Evolutionary conservation across 169 alveolate species (phyloP).

Genomic region (Babesia bigemina): DNA sequence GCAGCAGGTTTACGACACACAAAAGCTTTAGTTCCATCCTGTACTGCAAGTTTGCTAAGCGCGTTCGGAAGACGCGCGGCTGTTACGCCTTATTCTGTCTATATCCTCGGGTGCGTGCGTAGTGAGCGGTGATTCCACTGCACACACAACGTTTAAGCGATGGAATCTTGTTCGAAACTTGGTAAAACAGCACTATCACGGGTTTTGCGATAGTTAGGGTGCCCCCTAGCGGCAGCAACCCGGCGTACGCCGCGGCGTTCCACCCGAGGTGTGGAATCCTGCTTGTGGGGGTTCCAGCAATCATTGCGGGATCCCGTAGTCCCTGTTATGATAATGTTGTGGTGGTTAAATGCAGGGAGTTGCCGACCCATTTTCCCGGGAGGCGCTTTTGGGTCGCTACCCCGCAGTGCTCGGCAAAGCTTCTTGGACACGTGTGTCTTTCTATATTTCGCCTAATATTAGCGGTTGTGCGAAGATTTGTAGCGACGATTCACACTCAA

Average conservation of each 20-base stretch:
- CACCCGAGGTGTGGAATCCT: constrained; percentile 31
- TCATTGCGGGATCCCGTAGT: no score
- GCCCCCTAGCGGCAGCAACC: not conserved
- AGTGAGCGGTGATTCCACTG: constrained; percentile 6
- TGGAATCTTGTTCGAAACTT: not conserved
- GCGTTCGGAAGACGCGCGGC: not conserved
- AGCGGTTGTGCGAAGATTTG: no score
- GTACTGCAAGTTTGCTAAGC: no score
- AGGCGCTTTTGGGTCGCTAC: no score
- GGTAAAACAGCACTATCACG: not conserved
- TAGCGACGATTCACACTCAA: no score
- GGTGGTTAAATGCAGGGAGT: no score
- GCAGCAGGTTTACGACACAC: not conserved
- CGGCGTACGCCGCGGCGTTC: not conserved
- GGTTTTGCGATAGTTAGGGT: not conserved
- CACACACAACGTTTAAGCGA: not conserved
- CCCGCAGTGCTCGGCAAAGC: no score
- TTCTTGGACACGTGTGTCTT: no score
- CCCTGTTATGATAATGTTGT: no score
- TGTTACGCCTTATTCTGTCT: not conserved
- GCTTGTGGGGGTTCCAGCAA: constrained; percentile 29
- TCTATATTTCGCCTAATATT: no score
- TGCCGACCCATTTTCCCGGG: no score
- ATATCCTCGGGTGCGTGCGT: not conserved
- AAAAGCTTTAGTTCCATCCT: not conserved